Percentiles rank a stretch among this genome's conserved stretches.
Conservation (phyloP, 2,329 filamentous ascomycete species). For the Ustilaginoidea virens region DNA sequence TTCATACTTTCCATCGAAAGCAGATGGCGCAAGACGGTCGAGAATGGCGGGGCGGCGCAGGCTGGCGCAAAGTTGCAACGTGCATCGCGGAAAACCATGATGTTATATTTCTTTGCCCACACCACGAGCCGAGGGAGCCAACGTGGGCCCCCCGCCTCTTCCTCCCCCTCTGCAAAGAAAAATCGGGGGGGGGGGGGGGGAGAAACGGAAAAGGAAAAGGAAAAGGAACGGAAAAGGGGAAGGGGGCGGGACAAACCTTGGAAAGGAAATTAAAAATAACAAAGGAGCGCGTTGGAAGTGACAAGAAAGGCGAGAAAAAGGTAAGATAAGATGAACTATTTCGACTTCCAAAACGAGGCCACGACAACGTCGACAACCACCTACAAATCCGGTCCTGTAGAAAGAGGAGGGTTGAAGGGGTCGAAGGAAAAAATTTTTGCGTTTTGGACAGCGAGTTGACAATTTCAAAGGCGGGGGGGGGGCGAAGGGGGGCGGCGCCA, state of each 20-base stretch:
- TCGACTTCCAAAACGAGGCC: conserved; percentile 4
- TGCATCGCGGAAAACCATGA: conserved; percentile 4
- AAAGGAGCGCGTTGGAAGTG: not conserved
- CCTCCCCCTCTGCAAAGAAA: not conserved
- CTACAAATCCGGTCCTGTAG: conserved; percentile 4
- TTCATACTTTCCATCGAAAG: not conserved
- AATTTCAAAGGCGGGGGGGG: conserved; percentile 3
- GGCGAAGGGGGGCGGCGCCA: no score
- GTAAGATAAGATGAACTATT: conserved; percentile 1
- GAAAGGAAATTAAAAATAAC: conserved; percentile 1
- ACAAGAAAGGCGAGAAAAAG: not conserved
- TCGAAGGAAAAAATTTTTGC: conserved; percentile 3
- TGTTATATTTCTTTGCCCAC: conserved; percentile 2
- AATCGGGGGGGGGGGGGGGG: not conserved
- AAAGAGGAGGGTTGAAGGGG: conserved; percentile 3
- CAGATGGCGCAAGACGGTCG: not conserved
- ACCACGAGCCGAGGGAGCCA: not conserved
- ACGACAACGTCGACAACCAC: conserved; percentile 6
- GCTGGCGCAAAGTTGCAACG: conserved; percentile 1
- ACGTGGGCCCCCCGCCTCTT: no score
- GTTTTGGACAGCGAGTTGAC: not conserved
- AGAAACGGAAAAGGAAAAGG: not conserved
- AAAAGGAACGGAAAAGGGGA: not conserved
- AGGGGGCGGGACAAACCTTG: conserved; percentile 2
- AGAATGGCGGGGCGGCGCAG: not conserved